phyloP scores from a whole-genome alignment of 768 basidiomycete species.

The Xerocomellus dryophilus region DNA sequence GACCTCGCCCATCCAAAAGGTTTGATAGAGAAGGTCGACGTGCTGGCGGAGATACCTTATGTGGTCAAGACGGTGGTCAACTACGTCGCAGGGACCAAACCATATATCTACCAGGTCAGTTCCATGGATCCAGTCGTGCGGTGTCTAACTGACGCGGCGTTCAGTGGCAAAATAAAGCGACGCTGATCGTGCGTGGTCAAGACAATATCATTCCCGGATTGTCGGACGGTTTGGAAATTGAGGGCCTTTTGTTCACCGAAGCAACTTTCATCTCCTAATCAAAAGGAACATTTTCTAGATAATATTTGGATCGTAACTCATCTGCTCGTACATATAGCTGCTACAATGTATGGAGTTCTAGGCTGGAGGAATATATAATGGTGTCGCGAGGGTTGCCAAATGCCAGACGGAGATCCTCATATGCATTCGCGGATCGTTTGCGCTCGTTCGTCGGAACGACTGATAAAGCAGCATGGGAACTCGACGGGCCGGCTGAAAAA shows the following conservation, averaged over 20 bases:
- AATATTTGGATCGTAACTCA: background rate
- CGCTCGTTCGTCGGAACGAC: conserved; percentile 13
- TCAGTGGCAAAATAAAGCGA: conserved; percentile 59
- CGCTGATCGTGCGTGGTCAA: conserved; percentile 45
- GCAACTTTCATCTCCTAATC: conserved; percentile 79
- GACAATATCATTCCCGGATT: conserved; percentile 41
- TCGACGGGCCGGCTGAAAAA: conserved; percentile 17
- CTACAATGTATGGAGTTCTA: conserved; percentile 1
- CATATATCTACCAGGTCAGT: conserved; percentile 88
- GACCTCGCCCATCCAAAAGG: conserved; percentile 58
- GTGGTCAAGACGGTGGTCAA: conserved; percentile 90
- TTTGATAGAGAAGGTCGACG: conserved; percentile 89
- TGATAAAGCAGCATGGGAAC: conserved; percentile 24
- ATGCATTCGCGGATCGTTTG: background rate
- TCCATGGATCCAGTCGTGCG: background rate
- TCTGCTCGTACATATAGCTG: conserved; percentile 10
- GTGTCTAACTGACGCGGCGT: background rate
- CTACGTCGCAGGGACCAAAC: conserved; percentile 91
- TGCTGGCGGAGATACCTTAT: conserved; percentile 91
- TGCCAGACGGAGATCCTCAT: background rate
- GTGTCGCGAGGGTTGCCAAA: too few species aligned
- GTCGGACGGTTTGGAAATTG: conserved; percentile 43
- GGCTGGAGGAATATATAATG: background rate
- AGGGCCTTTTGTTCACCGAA: conserved; percentile 82
- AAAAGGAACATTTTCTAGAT: background rate